Percentiles rank a stretch among this genome's conserved stretches.
Conservation (phyloP, 2,329 filamentous ascomycete species). For the Fusarium nisikadoi region DNA sequence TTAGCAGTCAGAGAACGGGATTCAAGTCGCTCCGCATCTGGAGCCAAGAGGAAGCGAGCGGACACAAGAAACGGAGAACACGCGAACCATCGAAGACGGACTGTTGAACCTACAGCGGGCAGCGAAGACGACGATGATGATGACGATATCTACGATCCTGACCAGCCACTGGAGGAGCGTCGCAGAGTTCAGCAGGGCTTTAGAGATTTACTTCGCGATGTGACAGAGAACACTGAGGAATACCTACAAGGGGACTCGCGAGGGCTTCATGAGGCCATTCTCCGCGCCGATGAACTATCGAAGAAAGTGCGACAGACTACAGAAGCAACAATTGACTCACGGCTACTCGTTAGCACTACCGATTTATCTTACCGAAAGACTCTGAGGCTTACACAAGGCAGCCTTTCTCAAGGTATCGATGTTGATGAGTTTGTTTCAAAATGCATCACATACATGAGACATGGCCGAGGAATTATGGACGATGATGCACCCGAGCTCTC, state of each 20-base stretch:
- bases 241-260: slow-evolving; percentile 73
- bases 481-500: slow-evolving; percentile 63
- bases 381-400: slow-evolving; percentile 77
- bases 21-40: slow-evolving; percentile 35
- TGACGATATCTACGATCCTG: slow-evolving; percentile 76
- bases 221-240: slow-evolving; percentile 77
- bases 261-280: slow-evolving; percentile 73
- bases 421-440: slow-evolving; percentile 93
- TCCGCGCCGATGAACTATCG: slow-evolving; percentile 72
- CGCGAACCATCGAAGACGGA: slow-evolving; percentile 42
- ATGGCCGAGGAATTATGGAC: slow-evolving; percentile 66
- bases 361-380: slow-evolving; percentile 85
- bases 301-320: slow-evolving; percentile 83
- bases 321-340: slow-evolving; percentile 90
- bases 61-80: slow-evolving; percentile 38
- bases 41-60: slow-evolving; percentile 49
- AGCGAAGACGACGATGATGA: slow-evolving; percentile 30
- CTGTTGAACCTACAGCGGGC: slow-evolving; percentile 36
- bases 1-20: slow-evolving; percentile 44
- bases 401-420: slow-evolving; percentile 79
- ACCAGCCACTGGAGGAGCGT: slow-evolving; percentile 80
- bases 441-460: slow-evolving; percentile 87
- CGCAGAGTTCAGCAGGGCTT: slow-evolving; percentile 75
- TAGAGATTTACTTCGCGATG: slow-evolving; percentile 70
- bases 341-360: slow-evolving; percentile 82